Evolutionary conservation across 2,329 filamentous ascomycete species (phyloP).

Genomic region (Claviceps purpurea): DNA sequence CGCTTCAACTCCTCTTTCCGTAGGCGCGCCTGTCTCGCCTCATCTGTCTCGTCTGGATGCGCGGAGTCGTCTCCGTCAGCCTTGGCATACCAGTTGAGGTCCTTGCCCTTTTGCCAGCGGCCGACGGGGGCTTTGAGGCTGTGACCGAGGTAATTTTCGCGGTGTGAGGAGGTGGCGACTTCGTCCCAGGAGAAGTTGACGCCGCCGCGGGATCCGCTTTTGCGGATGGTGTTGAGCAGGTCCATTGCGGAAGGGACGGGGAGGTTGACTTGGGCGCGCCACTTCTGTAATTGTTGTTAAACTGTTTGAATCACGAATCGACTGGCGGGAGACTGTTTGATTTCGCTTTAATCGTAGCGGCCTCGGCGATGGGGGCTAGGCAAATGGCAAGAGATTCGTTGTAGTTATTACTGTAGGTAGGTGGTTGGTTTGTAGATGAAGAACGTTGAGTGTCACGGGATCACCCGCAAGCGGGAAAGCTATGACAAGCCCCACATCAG

Average conservation of each 20-base stretch:
- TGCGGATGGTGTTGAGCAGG: slow-evolving; percentile 81
- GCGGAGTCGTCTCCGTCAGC: slow-evolving; percentile 19
- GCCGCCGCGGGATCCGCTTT: slow-evolving; percentile 80
- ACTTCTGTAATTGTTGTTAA: too few relatives aligned
- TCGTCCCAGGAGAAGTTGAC: slow-evolving; percentile 96
- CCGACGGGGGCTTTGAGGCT: slow-evolving; percentile 85
- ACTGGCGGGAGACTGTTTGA: too few relatives aligned
- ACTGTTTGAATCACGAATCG: too few relatives aligned
- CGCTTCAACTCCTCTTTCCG: slow-evolving; percentile 64
- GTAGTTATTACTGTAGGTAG: too few relatives aligned
- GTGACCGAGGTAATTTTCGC: slow-evolving; percentile 83
- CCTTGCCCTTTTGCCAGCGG: slow-evolving; percentile 73
- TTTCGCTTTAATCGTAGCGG: too few relatives aligned
- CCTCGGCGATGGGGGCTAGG: too few relatives aligned
- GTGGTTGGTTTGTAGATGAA: too few relatives aligned
- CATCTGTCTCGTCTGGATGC: slow-evolving; percentile 41
- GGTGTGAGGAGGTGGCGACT: slow-evolving; percentile 72
- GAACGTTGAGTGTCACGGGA: too few relatives aligned
- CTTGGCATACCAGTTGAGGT: slow-evolving; percentile 52
- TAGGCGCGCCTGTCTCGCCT: slow-evolving; percentile 45
- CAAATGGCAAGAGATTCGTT: too few relatives aligned
- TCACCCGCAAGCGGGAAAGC: too few relatives aligned
- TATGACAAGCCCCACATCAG: too few relatives aligned
- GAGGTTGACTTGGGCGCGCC: background rate
- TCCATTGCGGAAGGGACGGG: slow-evolving; percentile 49